A percentile compares a stretch with the other conserved stretches of the same genome.
Evolutionary conservation across 1,284 basidiomycete genomes (phyloP).

Genomic region (Baeospora myosura): DNA sequence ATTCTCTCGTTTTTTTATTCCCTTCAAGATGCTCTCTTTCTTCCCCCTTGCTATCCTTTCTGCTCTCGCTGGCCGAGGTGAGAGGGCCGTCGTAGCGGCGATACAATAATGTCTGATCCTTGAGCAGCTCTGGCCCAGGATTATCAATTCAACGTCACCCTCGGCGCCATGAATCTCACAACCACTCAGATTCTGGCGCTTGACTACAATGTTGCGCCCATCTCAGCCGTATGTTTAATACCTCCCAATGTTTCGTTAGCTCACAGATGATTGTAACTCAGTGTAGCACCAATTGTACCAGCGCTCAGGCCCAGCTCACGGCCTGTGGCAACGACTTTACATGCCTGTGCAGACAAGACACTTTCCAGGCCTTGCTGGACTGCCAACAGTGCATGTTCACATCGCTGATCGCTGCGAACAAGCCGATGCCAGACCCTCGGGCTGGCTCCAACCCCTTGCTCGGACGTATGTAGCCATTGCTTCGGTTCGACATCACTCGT

Average conservation of each 20-base stretch:
- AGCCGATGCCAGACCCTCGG: constrained; percentile 37
- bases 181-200: constrained; percentile 40
- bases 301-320: constrained; percentile 28
- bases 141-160: constrained; percentile 41
- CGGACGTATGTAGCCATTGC: constrained; percentile 30
- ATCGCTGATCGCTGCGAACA: constrained; percentile 42
- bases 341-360: constrained; percentile 45
- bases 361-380: constrained; percentile 30
- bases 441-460: constrained; percentile 52
- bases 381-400: constrained; percentile 64
- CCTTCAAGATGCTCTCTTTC: constrained; percentile 23
- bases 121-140: constrained; percentile 34
- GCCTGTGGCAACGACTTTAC: constrained; percentile 32
- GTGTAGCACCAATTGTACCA: constrained; percentile 38
- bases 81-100: constrained; percentile 8
- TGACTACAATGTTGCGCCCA: constrained; percentile 1
- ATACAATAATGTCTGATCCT: background rate
- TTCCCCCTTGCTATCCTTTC: constrained; percentile 24
- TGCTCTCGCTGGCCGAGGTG: constrained; percentile 51
- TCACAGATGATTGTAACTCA: constrained; percentile 17
- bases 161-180: constrained; percentile 34
- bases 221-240: background rate
- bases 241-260: background rate
- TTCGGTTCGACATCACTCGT: background rate
- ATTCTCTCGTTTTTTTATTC: constrained; percentile 13